Evolutionary conservation across 208 protist genomes (phyloP).

Genomic region (Crithidia acanthocephali): DNA sequence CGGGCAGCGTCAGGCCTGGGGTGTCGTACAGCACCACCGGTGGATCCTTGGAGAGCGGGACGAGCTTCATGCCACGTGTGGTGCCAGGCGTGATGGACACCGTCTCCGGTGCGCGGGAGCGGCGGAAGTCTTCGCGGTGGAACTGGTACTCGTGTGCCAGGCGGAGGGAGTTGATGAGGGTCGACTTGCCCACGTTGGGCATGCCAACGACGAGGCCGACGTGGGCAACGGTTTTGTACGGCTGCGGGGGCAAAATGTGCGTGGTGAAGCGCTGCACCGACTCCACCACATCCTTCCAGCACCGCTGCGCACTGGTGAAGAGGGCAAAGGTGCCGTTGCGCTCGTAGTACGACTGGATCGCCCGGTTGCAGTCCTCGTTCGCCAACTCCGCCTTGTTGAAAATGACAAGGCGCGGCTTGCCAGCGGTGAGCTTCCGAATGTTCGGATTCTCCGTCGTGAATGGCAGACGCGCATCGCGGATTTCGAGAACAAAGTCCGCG

Average conservation of each 20-base stretch:
- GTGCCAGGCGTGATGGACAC: conserved; percentile 86
- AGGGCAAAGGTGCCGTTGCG: conserved; percentile 63
- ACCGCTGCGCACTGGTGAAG: conserved; percentile 82
- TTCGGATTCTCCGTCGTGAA: conserved; percentile 90
- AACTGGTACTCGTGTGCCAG: conserved; percentile 93
- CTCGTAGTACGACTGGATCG: conserved; percentile 87
- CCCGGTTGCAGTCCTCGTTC: conserved; percentile 85
- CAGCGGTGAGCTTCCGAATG: conserved; percentile 53
- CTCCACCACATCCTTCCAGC: conserved; percentile 83
- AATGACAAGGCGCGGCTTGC: conserved; percentile 83
- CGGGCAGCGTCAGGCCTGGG: conserved; percentile 87
- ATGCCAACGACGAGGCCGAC: conserved; percentile 93
- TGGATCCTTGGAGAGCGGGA: conserved; percentile 82
- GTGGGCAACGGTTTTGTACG: conserved; percentile 76
- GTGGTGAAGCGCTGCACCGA: conserved; percentile 82
- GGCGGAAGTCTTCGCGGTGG: conserved; percentile 84
- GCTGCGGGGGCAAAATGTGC: conserved; percentile 62
- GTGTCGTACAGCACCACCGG: conserved; percentile 89
- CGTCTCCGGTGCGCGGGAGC: conserved; percentile 74
- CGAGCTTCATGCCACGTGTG: conserved; percentile 75
- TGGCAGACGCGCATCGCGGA: conserved; percentile 92
- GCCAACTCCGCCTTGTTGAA: conserved; percentile 94
- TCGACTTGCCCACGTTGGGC: conserved; percentile 96
- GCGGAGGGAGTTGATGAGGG: conserved; percentile 93
- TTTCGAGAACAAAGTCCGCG: conserved; percentile 93